Conservation (phyloP, 2,329 filamentous ascomycete species). For the Calonectria honghensis region DNA sequence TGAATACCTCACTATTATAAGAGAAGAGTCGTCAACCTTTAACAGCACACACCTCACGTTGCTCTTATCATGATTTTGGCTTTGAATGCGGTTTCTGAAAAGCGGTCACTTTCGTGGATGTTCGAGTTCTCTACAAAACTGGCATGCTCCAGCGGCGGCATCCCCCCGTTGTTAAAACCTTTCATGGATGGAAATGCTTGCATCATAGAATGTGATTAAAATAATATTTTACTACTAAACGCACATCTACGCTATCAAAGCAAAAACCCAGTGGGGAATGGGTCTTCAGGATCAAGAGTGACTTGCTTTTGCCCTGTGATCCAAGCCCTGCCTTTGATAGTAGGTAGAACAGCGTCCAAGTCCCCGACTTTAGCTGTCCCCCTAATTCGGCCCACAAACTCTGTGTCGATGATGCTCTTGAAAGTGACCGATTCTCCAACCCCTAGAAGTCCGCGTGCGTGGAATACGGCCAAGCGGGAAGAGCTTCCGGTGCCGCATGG, state of each 20-base stretch:
- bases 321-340: constrained; percentile 66
- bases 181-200: not conserved
- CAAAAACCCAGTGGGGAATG: constrained; percentile 60
- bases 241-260: not conserved
- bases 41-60: too few relatives aligned
- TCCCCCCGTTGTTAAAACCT: not conserved
- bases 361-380: constrained; percentile 62
- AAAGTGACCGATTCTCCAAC: constrained; percentile 62
- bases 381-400: constrained; percentile 63
- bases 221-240: not conserved
- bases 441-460: constrained; percentile 62
- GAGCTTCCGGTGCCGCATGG: constrained; percentile 68
- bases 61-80: too few relatives aligned
- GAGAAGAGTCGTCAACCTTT: too few relatives aligned
- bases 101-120: not conserved
- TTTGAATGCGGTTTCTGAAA: not conserved
- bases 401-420: constrained; percentile 65
- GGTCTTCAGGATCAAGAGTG: constrained; percentile 65
- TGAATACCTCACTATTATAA: not conserved
- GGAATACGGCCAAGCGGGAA: constrained; percentile 65
- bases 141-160: not conserved
- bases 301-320: constrained; percentile 66
- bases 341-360: constrained; percentile 63
- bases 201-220: not conserved
- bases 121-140: not conserved